Percentiles rank a stretch among this genome's conserved stretches.
Evolutionary conservation across 2,329 filamentous ascomycete species (phyloP).

Genomic region (Zymoseptoria crescenta): DNA sequence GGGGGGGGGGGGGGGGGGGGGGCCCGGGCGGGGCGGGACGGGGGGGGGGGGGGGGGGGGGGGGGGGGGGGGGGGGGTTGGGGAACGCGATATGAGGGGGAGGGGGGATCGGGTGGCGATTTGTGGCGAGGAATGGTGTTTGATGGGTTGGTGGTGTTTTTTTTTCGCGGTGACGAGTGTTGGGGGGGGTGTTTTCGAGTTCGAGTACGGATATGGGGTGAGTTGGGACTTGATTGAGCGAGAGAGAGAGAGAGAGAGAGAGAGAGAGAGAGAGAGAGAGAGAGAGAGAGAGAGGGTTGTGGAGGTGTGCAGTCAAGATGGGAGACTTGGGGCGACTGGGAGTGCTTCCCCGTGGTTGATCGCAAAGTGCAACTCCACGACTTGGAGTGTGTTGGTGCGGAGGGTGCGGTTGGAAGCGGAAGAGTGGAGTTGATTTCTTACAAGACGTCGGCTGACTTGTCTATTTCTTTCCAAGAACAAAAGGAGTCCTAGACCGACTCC

Average conservation of each 20-base stretch:
- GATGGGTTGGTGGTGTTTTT: conserved; percentile 64
- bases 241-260: no score
- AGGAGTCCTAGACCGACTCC: conserved; percentile 64
- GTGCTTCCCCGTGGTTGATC: no score
- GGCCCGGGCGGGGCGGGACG: conserved; percentile 44
- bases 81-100: conserved; percentile 58
- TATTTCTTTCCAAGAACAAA: conserved; percentile 43
- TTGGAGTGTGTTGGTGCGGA: no score
- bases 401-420: no score
- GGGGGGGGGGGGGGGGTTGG: conserved; percentile 48
- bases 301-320: no score
- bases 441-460: no score
- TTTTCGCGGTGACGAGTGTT: conserved; percentile 60
- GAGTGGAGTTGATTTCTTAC: no score
- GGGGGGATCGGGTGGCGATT: conserved; percentile 69
- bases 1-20: conserved; percentile 65
- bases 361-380: no score
- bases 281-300: no score
- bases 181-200: conserved; percentile 70
- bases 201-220: conserved; percentile 81
- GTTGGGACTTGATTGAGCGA: no score
- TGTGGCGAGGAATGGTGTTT: conserved; percentile 68
- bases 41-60: conserved; percentile 63
- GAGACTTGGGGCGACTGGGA: no score
- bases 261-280: no score